These are phyloP conservation scores for Cercophora newfieldiana DNA, from an alignment of 495 filamentous ascomycete genomes.

Conservation along the genomic window DNA sequence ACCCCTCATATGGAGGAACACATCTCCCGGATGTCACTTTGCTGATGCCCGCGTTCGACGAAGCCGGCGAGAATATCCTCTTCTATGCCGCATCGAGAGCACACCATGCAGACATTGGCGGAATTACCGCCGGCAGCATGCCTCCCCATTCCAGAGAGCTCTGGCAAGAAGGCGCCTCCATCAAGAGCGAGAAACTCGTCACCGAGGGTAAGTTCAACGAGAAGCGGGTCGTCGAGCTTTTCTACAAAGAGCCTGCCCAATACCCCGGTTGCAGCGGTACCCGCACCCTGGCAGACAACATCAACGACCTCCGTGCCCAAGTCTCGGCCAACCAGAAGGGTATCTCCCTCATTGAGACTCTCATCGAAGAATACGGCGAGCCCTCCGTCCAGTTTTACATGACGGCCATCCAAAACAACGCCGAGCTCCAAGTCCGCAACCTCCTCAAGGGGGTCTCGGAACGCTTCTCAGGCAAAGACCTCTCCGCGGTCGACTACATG, in stretches of 20 bases:
- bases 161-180: constrained; percentile 91
- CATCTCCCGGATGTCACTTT: constrained; percentile 90
- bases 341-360: constrained; percentile 79
- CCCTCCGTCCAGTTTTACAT: constrained; percentile 95
- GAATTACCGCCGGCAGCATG: constrained; percentile 95
- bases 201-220: constrained; percentile 89
- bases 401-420: constrained; percentile 89
- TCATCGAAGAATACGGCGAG: constrained; percentile 90
- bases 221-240: constrained; percentile 75
- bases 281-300: constrained; percentile 85
- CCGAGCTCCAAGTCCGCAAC: constrained; percentile 79
- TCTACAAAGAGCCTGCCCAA: constrained; percentile 79
- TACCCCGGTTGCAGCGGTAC: constrained; percentile 89
- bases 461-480: constrained; percentile 72
- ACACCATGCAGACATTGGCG: constrained; percentile 96
- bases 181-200: constrained; percentile 92
- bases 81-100: constrained; percentile 97
- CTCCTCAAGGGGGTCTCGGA: constrained; percentile 79
- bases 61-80: constrained; percentile 76
- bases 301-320: constrained; percentile 95
- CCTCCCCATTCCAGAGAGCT: constrained; percentile 91
- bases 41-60: constrained; percentile 84
- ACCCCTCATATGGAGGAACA: constrained; percentile 86
- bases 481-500: constrained; percentile 83
- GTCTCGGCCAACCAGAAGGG: constrained; percentile 96